These are phyloP conservation scores for Fomes fomentarius DNA, from an alignment of 1,284 basidiomycete species.

Conservation along the genomic window DNA sequence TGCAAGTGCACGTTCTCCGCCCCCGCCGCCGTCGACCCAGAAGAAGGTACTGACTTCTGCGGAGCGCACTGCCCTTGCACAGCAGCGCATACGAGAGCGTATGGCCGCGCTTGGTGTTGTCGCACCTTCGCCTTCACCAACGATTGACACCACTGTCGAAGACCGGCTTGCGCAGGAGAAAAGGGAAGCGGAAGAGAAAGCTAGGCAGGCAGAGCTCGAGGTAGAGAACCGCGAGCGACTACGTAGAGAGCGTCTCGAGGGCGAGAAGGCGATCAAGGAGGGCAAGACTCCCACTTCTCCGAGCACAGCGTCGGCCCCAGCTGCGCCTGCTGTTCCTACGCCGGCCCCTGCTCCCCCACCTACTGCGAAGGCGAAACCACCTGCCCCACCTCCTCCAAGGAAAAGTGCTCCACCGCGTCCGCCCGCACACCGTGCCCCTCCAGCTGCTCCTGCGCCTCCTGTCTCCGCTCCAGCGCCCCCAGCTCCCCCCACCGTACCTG, in stretches of 20 bases:
- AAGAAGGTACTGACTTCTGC: slow-evolving; percentile 83
- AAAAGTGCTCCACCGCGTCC: slow-evolving; percentile 37
- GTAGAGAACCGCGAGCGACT: slow-evolving; percentile 76
- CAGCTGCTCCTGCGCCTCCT: slow-evolving; percentile 25
- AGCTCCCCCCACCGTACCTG: slow-evolving; percentile 32
- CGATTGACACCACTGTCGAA: slow-evolving; percentile 78
- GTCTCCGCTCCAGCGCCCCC: slow-evolving; percentile 29
- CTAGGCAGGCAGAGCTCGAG: slow-evolving; percentile 72
- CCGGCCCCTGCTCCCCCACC: slow-evolving; percentile 39
- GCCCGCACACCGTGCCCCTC: slow-evolving; percentile 34
- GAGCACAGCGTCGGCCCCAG: slow-evolving; percentile 36
- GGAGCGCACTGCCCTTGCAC: slow-evolving; percentile 85
- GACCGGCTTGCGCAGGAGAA: slow-evolving; percentile 84
- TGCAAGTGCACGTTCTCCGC: slow-evolving; percentile 24
- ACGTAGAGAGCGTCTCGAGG: slow-evolving; percentile 69
- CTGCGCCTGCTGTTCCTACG: slow-evolving; percentile 33
- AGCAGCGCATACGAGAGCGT: slow-evolving; percentile 84
- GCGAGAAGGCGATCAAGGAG: slow-evolving; percentile 64
- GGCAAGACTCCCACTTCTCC: slow-evolving; percentile 41
- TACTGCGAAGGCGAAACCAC: slow-evolving; percentile 36
- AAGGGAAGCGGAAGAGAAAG: slow-evolving; percentile 85
- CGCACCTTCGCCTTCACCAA: slow-evolving; percentile 48
- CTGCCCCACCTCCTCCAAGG: slow-evolving; percentile 51
- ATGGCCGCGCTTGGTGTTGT: slow-evolving; percentile 86
- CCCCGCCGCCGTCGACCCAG: slow-evolving; percentile 54